Evolutionary conservation across 805 yeast species (phyloP).

Genomic region (Yarrowia yakushimensis): DNA sequence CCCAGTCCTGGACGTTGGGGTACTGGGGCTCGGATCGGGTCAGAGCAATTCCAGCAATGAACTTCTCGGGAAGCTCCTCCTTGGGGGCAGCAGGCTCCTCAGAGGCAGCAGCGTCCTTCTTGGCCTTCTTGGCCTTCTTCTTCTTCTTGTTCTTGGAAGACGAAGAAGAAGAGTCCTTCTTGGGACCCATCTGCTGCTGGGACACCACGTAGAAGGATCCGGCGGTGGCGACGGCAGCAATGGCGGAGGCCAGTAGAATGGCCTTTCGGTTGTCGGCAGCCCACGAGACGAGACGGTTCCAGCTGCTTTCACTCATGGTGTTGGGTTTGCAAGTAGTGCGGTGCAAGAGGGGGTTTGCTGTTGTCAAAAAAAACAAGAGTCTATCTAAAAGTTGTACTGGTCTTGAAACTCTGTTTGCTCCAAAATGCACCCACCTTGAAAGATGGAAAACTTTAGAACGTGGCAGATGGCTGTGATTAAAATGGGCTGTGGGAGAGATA

Average conservation of each 20-base stretch:
- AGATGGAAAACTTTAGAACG: constrained; percentile 16
- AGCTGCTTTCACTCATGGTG: constrained; percentile 22
- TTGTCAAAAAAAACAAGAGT: not conserved
- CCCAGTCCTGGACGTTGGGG: constrained; percentile 36
- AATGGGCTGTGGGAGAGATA: too few species aligned
- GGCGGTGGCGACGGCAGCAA: constrained; percentile 24
- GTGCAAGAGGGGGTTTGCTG: not conserved
- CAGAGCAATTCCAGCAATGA: constrained; percentile 27
- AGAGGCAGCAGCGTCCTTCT: constrained; percentile 17
- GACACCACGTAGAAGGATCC: constrained; percentile 27
- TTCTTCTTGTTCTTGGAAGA: constrained; percentile 48
- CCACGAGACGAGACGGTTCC: constrained; percentile 22
- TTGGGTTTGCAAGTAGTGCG: not conserved
- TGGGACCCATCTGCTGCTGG: constrained; percentile 51
- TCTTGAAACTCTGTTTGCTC: not conserved
- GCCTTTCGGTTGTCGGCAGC: constrained; percentile 24
- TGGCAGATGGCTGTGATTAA: not conserved
- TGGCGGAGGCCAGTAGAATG: not conserved
- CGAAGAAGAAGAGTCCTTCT: constrained; percentile 33
- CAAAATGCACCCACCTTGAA: not conserved
- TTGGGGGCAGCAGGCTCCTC: constrained; percentile 12
- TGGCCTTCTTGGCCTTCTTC: constrained; percentile 34
- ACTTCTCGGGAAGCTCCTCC: constrained; percentile 26
- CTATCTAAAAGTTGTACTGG: constrained; percentile 4
- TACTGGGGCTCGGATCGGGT: constrained; percentile 35